Evolutionary conservation across 2,329 filamentous ascomycete genomes (phyloP), one percentile per base, ranked within the genome.

Genomic region (Alternaria novae-zelandiae): DNA sequence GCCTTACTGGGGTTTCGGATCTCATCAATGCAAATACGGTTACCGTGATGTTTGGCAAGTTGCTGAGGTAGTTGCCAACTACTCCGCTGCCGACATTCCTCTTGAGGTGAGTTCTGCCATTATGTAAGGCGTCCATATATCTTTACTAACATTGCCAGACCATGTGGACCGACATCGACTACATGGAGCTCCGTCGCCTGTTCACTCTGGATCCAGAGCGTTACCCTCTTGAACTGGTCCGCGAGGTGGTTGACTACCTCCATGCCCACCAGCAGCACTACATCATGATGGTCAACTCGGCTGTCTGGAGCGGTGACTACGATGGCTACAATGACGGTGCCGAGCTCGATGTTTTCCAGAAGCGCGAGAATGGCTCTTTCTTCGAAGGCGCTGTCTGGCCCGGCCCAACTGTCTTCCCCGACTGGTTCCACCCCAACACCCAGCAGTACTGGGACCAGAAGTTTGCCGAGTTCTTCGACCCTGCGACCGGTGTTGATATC

Each of bases 281-380:
- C 68, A 86, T 92, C 46, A 82, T 94, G 57, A 96, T 95, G 91
- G 91, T 95, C 0, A 92, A 95, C 70, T 90, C 90, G 0, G 89
- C 89, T 13, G 83, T 88, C 3, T 83, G 82, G n/a, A 66, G 70
- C 3, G 68, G 69, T 26, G 68, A 75, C 51, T 89, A 88, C 67
- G 72, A 76, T 5, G 82, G 87, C 0, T 93, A 88, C 78, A 84
- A 90, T 57, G 85, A 88, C 20, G 91, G 91, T 1, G 79, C 87
- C 1, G 83, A 86, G 15, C 80, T 86, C 6, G 85, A 82, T 28
- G 77, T 86, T 6, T 88, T 88, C 77, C 75, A 87, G 30, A 83
- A 84, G 65, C 68, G 63, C 8, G 71, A 75, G 30, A 89, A 93
- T 68, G 90, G 85, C 15, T 83, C 82, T 4, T 75, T 86, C 32